Percentiles rank a stretch among this genome's conserved stretches.
Evolutionary conservation across 148 eudicot species (phyloP).

Genomic region (Nepenthes gracilis): DNA sequence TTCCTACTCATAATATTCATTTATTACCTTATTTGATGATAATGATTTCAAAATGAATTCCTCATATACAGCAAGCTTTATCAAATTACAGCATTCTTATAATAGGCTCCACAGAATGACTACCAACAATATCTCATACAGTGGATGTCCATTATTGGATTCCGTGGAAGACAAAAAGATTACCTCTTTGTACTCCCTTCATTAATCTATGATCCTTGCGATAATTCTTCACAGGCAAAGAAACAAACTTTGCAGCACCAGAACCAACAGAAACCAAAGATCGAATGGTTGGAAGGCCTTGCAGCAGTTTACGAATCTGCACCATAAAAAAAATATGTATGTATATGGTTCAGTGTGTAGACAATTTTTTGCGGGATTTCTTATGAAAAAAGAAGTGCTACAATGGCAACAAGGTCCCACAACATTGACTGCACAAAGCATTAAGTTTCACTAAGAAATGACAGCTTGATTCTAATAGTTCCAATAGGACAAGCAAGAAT

Average conservation of each 20-base stretch:
- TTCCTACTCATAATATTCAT: too few species aligned
- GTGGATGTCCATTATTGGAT: too few species aligned
- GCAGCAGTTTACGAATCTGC: slow-evolving; percentile 72
- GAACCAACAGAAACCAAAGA: slow-evolving; percentile 88
- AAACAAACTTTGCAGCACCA: slow-evolving; percentile 81
- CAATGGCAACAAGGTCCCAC: neutral
- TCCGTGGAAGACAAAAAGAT: neutral
- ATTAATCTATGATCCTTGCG: slow-evolving; percentile 69
- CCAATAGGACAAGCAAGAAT: neutral
- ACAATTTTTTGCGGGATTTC: too few species aligned
- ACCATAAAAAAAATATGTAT: neutral
- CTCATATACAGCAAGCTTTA: too few species aligned
- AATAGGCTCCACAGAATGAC: too few species aligned
- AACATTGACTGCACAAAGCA: neutral
- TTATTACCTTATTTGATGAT: too few species aligned
- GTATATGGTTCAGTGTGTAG: too few species aligned
- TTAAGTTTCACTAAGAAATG: neutral
- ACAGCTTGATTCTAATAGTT: neutral
- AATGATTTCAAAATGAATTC: too few species aligned
- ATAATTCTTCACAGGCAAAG: slow-evolving; percentile 77
- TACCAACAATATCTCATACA: too few species aligned
- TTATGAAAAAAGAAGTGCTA: neutral
- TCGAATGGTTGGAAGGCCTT: slow-evolving; percentile 76
- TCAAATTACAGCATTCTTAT: too few species aligned
- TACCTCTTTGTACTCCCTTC: slow-evolving; percentile 98